Percentiles rank a stretch among this genome's conserved stretches.
phyloP scores from a whole-genome alignment of 1,284 basidiomycete species.

The Sphagnurus paluster region DNA sequence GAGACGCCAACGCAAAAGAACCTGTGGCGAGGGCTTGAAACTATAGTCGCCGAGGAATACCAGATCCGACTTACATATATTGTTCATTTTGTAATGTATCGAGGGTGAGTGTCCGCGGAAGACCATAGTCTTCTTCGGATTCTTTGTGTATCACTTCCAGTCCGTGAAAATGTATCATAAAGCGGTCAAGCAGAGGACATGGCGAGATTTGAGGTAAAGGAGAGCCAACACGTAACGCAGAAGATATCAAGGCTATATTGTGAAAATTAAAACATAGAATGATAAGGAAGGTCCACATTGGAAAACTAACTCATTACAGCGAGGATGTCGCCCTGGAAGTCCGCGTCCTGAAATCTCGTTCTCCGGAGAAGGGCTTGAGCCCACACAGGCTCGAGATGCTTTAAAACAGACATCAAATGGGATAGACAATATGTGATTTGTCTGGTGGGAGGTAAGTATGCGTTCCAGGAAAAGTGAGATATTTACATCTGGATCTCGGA shows the following conservation, averaged over 20 bases:
- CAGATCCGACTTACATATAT: constrained; percentile 52
- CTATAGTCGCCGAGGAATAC: not conserved
- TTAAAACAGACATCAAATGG: constrained; percentile 63
- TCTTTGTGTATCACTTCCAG: constrained; percentile 65
- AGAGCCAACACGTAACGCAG: constrained; percentile 71
- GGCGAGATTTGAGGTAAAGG: constrained; percentile 88
- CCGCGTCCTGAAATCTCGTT: constrained; percentile 75
- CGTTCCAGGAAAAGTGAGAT: constrained; percentile 1
- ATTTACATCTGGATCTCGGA: constrained; percentile 64
- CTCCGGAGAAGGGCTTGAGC: constrained; percentile 73
- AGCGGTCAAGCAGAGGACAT: constrained; percentile 77
- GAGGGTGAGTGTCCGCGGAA: constrained; percentile 62
- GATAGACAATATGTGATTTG: constrained; percentile 63
- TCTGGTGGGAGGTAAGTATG: constrained; percentile 31
- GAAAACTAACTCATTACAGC: constrained; percentile 68
- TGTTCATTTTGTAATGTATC: constrained; percentile 70
- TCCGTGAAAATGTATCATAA: constrained; percentile 61
- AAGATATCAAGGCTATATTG: constrained; percentile 60
- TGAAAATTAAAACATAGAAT: too few relatives aligned
- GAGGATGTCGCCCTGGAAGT: constrained; percentile 83
- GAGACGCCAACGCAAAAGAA: constrained; percentile 77
- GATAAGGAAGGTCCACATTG: not conserved
- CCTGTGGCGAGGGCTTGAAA: constrained; percentile 32
- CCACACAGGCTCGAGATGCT: constrained; percentile 72
- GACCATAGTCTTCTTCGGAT: constrained; percentile 66